A percentile compares a stretch with the other conserved stretches of the same genome.
phyloP scores from a whole-genome alignment of 352 stramenopile species.

The Phytophthora fragariaefolia region DNA sequence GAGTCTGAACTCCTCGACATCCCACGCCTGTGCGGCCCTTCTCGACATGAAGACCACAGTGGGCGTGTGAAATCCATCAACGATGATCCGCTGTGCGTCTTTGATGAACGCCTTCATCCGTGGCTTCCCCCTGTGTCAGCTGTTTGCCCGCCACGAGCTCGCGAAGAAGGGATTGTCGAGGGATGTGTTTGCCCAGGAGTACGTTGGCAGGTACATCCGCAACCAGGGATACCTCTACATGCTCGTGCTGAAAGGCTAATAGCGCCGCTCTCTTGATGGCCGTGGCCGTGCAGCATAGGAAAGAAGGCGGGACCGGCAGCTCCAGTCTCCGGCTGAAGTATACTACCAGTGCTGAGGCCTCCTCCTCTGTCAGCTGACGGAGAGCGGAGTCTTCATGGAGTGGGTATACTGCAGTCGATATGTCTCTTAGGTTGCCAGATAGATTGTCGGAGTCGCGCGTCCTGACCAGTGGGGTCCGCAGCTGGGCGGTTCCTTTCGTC shows the following conservation, averaged over 20 bases:
- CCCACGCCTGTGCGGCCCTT: background rate
- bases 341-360: background rate
- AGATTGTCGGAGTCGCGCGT: too few species aligned
- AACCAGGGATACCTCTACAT: background rate
- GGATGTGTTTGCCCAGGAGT: background rate
- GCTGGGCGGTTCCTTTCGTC: too few species aligned
- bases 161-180: background rate
- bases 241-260: background rate
- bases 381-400: background rate
- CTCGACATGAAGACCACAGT: background rate
- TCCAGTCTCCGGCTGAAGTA: background rate
- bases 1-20: background rate
- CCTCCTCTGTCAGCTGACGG: background rate
- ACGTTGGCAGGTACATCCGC: background rate
- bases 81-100: background rate
- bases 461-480: too few species aligned
- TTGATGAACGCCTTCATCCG: background rate
- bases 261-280: background rate
- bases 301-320: background rate
- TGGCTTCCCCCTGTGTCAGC: background rate
- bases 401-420: background rate
- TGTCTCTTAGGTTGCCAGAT: too few species aligned
- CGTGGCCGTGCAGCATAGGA: background rate
- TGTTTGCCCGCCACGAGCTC: background rate
- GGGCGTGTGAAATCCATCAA: background rate